These are phyloP conservation scores for Sextonia rubra DNA, from an alignment of 164 flowering plant species.

Conservation along the genomic window DNA sequence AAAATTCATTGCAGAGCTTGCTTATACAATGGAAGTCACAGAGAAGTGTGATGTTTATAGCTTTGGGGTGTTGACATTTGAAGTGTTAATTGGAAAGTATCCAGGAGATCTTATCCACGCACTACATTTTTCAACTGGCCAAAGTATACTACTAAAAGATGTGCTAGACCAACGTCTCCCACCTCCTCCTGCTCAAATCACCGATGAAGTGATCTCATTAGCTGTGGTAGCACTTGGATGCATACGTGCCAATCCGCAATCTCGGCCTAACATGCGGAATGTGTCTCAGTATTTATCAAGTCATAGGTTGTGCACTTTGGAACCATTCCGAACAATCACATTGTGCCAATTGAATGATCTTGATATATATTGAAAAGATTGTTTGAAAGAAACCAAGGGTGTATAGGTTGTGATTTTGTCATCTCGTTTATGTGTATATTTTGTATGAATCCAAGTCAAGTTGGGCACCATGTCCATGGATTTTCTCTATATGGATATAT, in stretches of 20 bases:
- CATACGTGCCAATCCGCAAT: conserved; percentile 10
- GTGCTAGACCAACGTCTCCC: too few species aligned
- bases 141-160: conserved; percentile 1
- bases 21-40: conserved; percentile 8
- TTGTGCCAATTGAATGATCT: too few species aligned
- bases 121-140: neutral
- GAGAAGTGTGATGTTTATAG: conserved; percentile 11
- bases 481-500: too few species aligned
- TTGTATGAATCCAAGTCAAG: too few species aligned
- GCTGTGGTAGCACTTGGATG: conserved; percentile 9
- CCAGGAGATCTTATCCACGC: conserved; percentile 5
- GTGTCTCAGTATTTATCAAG: neutral
- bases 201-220: neutral
- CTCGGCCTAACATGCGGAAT: conserved; percentile 11
- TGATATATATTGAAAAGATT: too few species aligned
- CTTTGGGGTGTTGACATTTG: too few species aligned
- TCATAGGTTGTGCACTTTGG: too few species aligned
- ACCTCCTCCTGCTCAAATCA: neutral
- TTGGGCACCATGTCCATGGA: too few species aligned
- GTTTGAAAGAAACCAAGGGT: too few species aligned
- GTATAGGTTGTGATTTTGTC: too few species aligned
- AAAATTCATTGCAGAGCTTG: neutral
- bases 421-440: too few species aligned
- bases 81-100: conserved; percentile 7
- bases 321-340: too few species aligned